Percentiles rank a stretch among this genome's conserved stretches.
These are phyloP conservation scores for Aegle marmelos DNA, from an alignment of 345 rosid species.

Conservation along the genomic window DNA sequence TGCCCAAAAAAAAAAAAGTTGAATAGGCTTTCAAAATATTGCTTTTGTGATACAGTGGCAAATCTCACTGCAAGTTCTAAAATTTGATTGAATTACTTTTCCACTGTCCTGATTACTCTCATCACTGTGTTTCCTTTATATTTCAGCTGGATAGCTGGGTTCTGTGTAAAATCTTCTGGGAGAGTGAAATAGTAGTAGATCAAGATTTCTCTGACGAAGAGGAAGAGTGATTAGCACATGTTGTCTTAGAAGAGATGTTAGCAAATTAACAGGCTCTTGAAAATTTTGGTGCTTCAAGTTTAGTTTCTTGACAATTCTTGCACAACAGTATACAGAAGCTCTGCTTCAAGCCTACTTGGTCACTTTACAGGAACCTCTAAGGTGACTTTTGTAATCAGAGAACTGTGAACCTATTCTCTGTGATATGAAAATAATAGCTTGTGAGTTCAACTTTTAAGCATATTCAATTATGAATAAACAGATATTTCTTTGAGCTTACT, in stretches of 20 bases:
- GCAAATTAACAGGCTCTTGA: background rate
- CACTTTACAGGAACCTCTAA: background rate
- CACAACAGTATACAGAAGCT: background rate
- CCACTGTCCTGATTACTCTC: background rate
- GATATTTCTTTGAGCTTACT: background rate
- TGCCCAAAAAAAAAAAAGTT: background rate
- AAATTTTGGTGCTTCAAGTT: background rate
- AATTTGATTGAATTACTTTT: background rate
- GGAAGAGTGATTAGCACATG: background rate
- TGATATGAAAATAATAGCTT: background rate
- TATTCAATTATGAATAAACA: background rate
- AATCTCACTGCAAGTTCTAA: background rate
- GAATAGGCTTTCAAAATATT: background rate
- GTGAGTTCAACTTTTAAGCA: background rate
- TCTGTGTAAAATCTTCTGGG: conserved; percentile 3
- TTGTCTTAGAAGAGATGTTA: background rate
- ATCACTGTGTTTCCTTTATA: background rate
- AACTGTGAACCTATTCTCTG: background rate
- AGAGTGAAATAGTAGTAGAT: background rate
- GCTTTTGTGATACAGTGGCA: background rate
- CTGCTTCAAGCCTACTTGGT: background rate
- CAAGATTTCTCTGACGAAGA: conserved; percentile 7
- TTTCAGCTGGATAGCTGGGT: conserved; percentile 11
- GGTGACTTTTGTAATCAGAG: background rate
- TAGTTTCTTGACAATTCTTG: background rate